Base-by-base conservation (phyloP, 768 basidiomycete species). In the Lepiota venenata region DNA sequence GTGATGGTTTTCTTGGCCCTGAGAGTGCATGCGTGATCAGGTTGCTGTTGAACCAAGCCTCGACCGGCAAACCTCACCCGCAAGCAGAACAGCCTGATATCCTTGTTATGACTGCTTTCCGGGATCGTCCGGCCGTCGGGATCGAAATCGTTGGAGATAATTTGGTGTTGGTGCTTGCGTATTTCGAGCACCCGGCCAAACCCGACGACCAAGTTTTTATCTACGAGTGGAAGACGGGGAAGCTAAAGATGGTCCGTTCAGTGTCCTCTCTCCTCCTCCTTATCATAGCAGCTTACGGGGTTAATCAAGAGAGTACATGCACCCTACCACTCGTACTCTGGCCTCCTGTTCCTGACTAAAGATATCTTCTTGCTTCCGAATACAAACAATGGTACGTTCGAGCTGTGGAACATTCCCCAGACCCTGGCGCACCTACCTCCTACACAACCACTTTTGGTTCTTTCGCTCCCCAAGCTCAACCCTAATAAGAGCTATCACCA, bases 81-180 rank as follows among this genome's bases (percentile, higher is more conserved):
- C 61, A 61, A 0, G 76, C 73, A 0, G 56, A 59, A 11, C 58
- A 64, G 9, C 59, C 66, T 0, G 49, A 58, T 8, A 64, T 77
- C 18, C 57, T 63, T n/a, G 68, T 76, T 2, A 52, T 58, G 20
- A 65, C 55, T 3, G 61, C 68, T 1, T 27, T 36, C 0, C 64
- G 51, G 56, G 60, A 61, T 10, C 64, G 62, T 11, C 71, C 73
- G 2, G 57, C 64, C 10, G 63, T 77, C n/a, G 71, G 70, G 10
- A 67, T 79, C 27, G 77, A 78, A 55, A 73, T 77, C 40, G 76
- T 77, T 11, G 78, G 77, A 14, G 69, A 74, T 10, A 63, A 74
- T 56, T 63, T 79, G 2, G 73, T 75, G 1, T 66, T 80, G 1
- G 61, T 75, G 5, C 64, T 73, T 3, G 62, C 66, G 2, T 68